Evolutionary conservation across 1,284 basidiomycete genomes (phyloP).

Genomic region (Meira nashicola): DNA sequence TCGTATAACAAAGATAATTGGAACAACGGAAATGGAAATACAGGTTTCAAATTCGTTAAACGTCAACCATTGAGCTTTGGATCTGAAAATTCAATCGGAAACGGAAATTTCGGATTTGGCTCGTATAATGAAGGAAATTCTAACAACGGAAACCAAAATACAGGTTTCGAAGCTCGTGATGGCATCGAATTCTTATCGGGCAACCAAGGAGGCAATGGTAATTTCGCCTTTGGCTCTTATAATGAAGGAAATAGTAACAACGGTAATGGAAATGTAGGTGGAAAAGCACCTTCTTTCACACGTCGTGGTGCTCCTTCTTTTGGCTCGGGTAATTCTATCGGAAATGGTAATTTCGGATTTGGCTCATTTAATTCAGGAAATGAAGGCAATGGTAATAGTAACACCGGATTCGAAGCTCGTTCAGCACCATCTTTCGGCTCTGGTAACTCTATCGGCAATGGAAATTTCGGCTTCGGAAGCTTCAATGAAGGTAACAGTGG

Average conservation of each 20-base stretch:
- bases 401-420: neutral
- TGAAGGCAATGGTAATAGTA: neutral
- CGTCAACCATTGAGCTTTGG: neutral
- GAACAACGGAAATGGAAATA: constrained; percentile 3
- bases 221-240: neutral
- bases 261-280: neutral
- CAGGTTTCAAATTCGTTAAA: too few species aligned
- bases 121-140: neutral
- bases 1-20: neutral
- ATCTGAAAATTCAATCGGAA: neutral
- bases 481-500: neutral
- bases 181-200: too few species aligned
- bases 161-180: neutral
- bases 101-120: neutral
- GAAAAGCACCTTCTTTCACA: too few species aligned
- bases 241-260: neutral
- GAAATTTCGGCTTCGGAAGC: neutral
- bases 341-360: neutral
- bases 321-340: neutral
- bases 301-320: too few species aligned
- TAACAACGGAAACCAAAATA: neutral
- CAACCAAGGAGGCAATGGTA: too few species aligned
- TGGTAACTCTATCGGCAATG: neutral
- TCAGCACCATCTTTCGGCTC: too few species aligned
- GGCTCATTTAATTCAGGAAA: neutral